Conservation (phyloP, 108 stramenopile species). For the Skeletonema marinoi region DNA sequence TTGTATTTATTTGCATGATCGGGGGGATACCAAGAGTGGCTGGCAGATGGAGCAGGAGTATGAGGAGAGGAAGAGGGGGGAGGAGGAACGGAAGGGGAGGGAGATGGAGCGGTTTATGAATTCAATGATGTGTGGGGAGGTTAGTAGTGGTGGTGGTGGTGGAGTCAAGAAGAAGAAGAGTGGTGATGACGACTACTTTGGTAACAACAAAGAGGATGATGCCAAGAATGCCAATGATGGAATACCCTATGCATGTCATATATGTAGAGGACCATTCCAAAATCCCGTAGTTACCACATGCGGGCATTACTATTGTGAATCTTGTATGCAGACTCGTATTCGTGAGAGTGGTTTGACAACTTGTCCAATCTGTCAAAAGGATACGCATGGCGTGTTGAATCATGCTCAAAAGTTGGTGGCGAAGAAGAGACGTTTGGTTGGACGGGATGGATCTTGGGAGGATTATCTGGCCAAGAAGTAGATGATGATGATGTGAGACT, state of each 20-base stretch:
- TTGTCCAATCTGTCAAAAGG: slow-evolving; percentile 93
- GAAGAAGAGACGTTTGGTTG: slow-evolving; percentile 74
- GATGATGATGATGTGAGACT: too few species aligned
- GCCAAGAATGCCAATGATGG: slow-evolving; percentile 63
- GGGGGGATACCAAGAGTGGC: slow-evolving; percentile 91
- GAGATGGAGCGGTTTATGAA: slow-evolving; percentile 73
- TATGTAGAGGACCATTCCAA: slow-evolving; percentile 87
- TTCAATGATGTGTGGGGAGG: slow-evolving; percentile 37
- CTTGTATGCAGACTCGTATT: slow-evolving; percentile 75
- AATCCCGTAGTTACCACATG: slow-evolving; percentile 95
- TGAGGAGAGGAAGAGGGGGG: slow-evolving; percentile 85
- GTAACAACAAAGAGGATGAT: not conserved
- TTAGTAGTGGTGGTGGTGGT: not conserved
- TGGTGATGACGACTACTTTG: slow-evolving; percentile 26
- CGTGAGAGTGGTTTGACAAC: slow-evolving; percentile 14
- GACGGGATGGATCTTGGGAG: slow-evolving; percentile 51
- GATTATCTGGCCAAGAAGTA: slow-evolving; percentile 34
- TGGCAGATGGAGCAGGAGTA: slow-evolving; percentile 97
- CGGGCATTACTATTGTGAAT: slow-evolving; percentile 94
- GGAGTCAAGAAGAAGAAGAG: not conserved
- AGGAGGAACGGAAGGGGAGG: slow-evolving; percentile 60
- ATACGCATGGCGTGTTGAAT: slow-evolving; percentile 90
- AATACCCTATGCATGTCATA: slow-evolving; percentile 94
- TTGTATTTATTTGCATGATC: slow-evolving; percentile 97
- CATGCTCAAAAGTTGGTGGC: slow-evolving; percentile 70